phyloP scores from a whole-genome alignment of 1,139 yeast species.

The Sugiyamaella xylanicola region DNA sequence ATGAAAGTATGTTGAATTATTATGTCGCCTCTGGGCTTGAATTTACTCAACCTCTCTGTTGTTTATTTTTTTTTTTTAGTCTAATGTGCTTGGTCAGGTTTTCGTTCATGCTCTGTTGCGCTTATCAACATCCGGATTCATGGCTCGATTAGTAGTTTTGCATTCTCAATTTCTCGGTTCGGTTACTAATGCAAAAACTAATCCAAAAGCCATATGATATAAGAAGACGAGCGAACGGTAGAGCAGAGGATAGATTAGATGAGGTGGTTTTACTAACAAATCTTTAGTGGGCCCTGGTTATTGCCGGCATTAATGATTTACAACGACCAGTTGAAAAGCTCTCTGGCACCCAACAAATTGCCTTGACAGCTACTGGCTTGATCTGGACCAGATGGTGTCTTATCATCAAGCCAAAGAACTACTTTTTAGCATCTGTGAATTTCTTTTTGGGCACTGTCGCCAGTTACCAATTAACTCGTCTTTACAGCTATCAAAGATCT shows the following conservation, averaged over 20 bases:
- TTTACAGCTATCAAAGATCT: constrained; percentile 60
- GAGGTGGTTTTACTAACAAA: constrained; percentile 10
- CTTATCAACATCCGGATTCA: too few species aligned
- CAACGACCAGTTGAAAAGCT: constrained; percentile 89
- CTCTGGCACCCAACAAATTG: constrained; percentile 89
- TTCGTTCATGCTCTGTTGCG: too few species aligned
- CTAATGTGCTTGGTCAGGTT: too few species aligned
- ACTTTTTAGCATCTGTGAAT: constrained; percentile 86
- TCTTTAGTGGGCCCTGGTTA: constrained; percentile 76
- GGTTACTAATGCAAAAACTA: too few species aligned
- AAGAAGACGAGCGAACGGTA: too few species aligned
- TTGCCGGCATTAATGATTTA: constrained; percentile 87
- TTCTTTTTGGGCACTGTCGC: constrained; percentile 92
- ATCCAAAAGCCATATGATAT: too few species aligned
- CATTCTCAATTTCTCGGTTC: too few species aligned
- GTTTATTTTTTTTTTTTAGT: too few species aligned
- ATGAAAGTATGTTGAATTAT: constrained; percentile 46
- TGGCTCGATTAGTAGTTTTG: too few species aligned
- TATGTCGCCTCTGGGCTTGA: too few species aligned
- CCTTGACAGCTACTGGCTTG: constrained; percentile 86
- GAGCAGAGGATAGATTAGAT: too few species aligned
- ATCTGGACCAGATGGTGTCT: constrained; percentile 99
- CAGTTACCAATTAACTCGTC: constrained; percentile 75
- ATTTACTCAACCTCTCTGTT: too few species aligned
- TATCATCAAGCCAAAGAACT: constrained; percentile 87